A percentile compares a stretch with the other conserved stretches of the same genome.
phyloP scores from a whole-genome alignment of 345 rosid genomes.

The Bruguiera gymnorhiza region DNA sequence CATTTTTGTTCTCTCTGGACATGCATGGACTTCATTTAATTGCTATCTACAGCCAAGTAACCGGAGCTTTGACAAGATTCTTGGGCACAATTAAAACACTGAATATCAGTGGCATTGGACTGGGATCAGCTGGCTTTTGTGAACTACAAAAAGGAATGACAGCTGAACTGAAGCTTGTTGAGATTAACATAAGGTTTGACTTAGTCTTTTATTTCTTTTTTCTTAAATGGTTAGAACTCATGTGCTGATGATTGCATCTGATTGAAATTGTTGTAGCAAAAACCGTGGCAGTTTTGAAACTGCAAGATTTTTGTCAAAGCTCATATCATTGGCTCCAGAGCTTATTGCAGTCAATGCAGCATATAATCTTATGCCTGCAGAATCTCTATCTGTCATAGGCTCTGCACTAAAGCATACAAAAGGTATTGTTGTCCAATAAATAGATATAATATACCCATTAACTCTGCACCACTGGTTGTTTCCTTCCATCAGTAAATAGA shows the following conservation, averaged over 20 bases:
- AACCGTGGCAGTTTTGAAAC: slow-evolving; percentile 79
- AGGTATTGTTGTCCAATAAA: slow-evolving; percentile 38
- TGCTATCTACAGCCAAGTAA: slow-evolving; percentile 53
- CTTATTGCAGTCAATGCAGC: slow-evolving; percentile 56
- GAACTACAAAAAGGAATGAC: slow-evolving; percentile 40
- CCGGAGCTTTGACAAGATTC: slow-evolving; percentile 51
- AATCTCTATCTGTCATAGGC: slow-evolving; percentile 55
- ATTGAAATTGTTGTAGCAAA: slow-evolving; percentile 49
- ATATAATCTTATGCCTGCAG: slow-evolving; percentile 77
- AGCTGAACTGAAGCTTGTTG: slow-evolving; percentile 42
- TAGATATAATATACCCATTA: neutral
- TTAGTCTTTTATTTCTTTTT: slow-evolving; percentile 13
- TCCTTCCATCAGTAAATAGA: no score
- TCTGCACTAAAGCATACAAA: slow-evolving; percentile 49
- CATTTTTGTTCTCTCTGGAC: slow-evolving; percentile 7
- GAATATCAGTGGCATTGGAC: slow-evolving; percentile 71
- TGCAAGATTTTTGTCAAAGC: slow-evolving; percentile 69
- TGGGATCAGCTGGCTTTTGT: slow-evolving; percentile 70
- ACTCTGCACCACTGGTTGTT: neutral
- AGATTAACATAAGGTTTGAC: slow-evolving; percentile 68
- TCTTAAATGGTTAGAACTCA: neutral
- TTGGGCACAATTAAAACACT: slow-evolving; percentile 46
- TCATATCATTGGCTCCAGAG: slow-evolving; percentile 53
- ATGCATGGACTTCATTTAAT: slow-evolving; percentile 12
- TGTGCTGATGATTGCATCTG: neutral